phyloP scores from a whole-genome alignment of 352 stramenopile genomes.

The Globisporangium lucens region DNA sequence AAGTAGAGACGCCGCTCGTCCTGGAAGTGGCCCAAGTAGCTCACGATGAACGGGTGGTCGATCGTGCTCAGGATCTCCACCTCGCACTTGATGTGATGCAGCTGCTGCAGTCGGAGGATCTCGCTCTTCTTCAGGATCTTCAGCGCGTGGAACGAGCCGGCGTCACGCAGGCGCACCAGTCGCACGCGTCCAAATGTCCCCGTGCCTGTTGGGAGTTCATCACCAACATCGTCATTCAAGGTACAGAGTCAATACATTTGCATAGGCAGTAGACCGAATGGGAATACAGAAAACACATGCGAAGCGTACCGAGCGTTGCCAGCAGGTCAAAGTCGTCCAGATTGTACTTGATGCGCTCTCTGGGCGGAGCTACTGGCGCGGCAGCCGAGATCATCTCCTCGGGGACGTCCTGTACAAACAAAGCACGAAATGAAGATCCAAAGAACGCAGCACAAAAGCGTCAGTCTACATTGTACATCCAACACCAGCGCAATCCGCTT shows the following conservation, averaged over 20 bases:
- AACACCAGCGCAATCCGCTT: neutral
- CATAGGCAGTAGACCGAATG: neutral
- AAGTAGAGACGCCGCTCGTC: conserved; percentile 89
- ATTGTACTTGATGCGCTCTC: conserved; percentile 39
- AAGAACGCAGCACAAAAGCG: neutral
- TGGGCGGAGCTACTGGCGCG: conserved; percentile 27
- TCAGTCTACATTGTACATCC: neutral
- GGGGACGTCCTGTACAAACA: conserved; percentile 27
- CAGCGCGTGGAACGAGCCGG: conserved; percentile 70
- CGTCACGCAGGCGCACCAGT: conserved; percentile 67
- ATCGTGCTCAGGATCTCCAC: conserved; percentile 87
- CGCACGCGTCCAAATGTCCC: conserved; percentile 89
- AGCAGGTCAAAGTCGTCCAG: conserved; percentile 78
- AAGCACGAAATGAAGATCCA: neutral
- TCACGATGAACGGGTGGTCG: conserved; percentile 90
- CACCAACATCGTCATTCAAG: neutral
- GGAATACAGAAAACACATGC: neutral
- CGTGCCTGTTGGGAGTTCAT: conserved; percentile 35
- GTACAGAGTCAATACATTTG: neutral
- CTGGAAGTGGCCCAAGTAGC: conserved; percentile 86
- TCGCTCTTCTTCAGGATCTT: conserved; percentile 93
- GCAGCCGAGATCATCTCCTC: conserved; percentile 56
- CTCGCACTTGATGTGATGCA: conserved; percentile 92
- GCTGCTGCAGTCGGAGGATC: conserved; percentile 85
- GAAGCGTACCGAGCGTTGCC: conserved; percentile 52